Base-by-base conservation (phyloP, 2,329 filamentous ascomycete genomes). In the Colletotrichum musicola region DNA sequence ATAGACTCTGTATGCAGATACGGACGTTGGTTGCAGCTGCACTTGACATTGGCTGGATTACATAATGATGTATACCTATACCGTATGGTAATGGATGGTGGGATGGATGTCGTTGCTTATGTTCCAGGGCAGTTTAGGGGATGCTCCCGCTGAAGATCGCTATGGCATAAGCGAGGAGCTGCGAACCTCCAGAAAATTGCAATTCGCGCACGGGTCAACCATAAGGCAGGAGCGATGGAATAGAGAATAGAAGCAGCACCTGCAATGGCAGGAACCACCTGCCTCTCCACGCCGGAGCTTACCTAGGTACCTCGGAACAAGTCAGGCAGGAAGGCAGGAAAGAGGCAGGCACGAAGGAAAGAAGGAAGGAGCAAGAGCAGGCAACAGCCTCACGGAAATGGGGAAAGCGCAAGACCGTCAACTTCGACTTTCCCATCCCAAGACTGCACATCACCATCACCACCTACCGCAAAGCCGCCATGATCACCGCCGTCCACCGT, bases 121-220 rank as follows among this genome's bases (percentile, higher is more conserved):
- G n/a, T 20, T 20, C 14, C 27, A 60, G 57, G n/a, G 57, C 7
- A 7, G 14, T 30, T 30, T n/a, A 49, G 51, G 13, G 42, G 40
- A 9, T 18, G 14, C 3, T 20, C 18, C 30, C 42, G 13, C 61
- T 57, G 44, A 20, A 51, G 30, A n/a, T 4, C 13, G 53, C 44
- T 49, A 4, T 63, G 9, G 6, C 40, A 7, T 13, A 42, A 57
- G 44, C 51, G 53, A 35, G 46, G 2, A 60, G 40, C 51, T 25
- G 25, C 13, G 55, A 35, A 60, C 62, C 47, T 54, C 47, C 2
- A 6, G 50, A 60, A 64, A 47, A 64, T 14, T 16, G 62, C n/a
- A 51, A 35, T 7, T 10, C 30, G 7, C 30, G 9, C 7, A 30
- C 7, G 27, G 22, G 22, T 20, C 38, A n/a, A 40, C 10, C 9